Evolutionary conservation across 164 flowering plant genomes (phyloP).

Genomic region (Malania oleifera): DNA sequence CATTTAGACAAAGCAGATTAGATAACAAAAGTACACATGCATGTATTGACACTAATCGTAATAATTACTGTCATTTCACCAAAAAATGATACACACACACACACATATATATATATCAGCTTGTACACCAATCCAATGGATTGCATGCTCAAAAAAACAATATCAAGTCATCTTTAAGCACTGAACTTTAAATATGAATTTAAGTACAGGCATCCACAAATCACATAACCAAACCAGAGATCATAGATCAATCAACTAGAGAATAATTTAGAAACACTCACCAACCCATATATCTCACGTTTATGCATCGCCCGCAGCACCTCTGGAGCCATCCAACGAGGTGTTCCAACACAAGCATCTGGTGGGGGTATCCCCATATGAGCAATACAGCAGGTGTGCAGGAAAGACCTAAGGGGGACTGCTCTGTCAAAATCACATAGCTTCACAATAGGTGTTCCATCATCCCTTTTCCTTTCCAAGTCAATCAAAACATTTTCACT

Average conservation of each 20-base stretch:
- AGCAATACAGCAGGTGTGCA: constrained; percentile 84
- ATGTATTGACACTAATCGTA: too few species aligned
- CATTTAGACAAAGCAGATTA: too few species aligned
- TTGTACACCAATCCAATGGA: too few species aligned
- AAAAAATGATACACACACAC: too few species aligned
- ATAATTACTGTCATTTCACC: too few species aligned
- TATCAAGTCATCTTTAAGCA: too few species aligned
- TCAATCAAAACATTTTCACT: constrained; percentile 86
- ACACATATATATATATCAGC: too few species aligned
- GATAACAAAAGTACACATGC: too few species aligned
- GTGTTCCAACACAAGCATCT: constrained; percentile 92
- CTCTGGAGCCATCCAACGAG: constrained; percentile 99
- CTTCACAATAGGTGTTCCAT: constrained; percentile 76
- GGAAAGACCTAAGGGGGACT: constrained; percentile 68
- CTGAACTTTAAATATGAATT: neutral
- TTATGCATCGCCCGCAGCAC: constrained; percentile 69
- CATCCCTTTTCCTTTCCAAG: constrained; percentile 50
- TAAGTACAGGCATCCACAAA: neutral
- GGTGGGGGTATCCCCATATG: constrained; percentile 83
- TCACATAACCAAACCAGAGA: neutral
- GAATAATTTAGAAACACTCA: constrained; percentile 23
- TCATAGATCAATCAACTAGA: neutral
- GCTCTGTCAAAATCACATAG: constrained; percentile 97
- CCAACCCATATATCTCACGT: constrained; percentile 64
- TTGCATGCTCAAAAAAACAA: too few species aligned